phyloP scores from a whole-genome alignment of 2,329 filamentous ascomycete species.

The Septoria petroselini region DNA sequence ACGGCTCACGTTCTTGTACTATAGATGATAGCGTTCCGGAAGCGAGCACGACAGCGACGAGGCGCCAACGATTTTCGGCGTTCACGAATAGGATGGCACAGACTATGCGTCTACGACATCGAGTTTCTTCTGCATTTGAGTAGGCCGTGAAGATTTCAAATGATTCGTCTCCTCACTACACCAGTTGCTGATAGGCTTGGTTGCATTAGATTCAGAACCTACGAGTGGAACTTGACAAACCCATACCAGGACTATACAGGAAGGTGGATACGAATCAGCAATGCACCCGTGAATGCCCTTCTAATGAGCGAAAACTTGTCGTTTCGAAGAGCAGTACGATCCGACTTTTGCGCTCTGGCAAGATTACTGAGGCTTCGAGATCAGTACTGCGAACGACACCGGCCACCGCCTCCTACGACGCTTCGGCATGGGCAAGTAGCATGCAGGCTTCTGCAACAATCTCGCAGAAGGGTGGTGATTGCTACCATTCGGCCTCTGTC shows the following conservation, averaged over 20 bases:
- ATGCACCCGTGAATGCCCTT: neutral
- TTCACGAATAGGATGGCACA: slow-evolving; percentile 5
- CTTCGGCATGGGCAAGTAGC: neutral
- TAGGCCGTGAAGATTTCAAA: neutral
- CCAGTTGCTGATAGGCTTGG: neutral
- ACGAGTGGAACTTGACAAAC: neutral
- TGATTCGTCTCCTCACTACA: neutral
- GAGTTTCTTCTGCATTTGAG: slow-evolving; percentile 4
- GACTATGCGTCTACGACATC: neutral
- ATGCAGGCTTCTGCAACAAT: neutral
- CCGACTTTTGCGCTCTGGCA: neutral
- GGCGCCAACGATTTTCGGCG: slow-evolving; percentile 14
- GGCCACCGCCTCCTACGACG: neutral
- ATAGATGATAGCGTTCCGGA: slow-evolving; percentile 18
- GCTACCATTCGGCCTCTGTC: neutral
- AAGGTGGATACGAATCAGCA: neutral
- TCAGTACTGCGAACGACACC: neutral
- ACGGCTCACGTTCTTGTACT: slow-evolving; percentile 14
- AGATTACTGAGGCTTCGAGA: neutral
- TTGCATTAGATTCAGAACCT: neutral
- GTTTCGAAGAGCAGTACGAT: neutral
- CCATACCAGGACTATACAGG: neutral
- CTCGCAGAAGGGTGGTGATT: neutral
- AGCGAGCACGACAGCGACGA: slow-evolving; percentile 14
- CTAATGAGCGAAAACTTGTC: neutral